Evolutionary conservation across 163 green algal genomes (phyloP), one percentile per base, ranked within the genome.

Genomic region (Coccomyxa subellipsoidea): DNA sequence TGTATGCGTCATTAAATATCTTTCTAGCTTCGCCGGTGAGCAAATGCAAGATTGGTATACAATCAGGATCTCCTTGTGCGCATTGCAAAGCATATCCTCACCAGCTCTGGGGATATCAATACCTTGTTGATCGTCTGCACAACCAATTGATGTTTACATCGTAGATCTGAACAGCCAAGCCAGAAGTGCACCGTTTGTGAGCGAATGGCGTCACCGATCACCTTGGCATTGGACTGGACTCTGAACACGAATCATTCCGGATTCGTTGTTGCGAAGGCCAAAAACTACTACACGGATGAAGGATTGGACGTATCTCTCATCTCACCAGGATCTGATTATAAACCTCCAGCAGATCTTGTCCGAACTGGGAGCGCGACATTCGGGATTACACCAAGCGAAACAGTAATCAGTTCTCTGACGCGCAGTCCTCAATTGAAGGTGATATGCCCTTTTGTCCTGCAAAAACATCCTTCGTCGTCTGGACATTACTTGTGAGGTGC

Each of bases 141-240:
- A n/a, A n/a, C n/a, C n/a, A n/a, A n/a, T n/a, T n/a, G n/a, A n/a
- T n/a, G n/a, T n/a, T n/a, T n/a, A n/a, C n/a, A n/a, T n/a, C n/a
- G n/a, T n/a, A n/a, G n/a, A n/a, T n/a, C n/a, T n/a, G n/a, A n/a
- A n/a, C n/a, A n/a, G n/a, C n/a, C n/a, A n/a, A n/a, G n/a, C n/a
- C n/a, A n/a, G n/a, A n/a, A n/a, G n/a, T n/a, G n/a, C n/a, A 59
- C 23, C 47, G 4, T 2, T 12, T 59, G 47, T 27, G 15, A 23
- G 23, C 15, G 21, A 7, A 59, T 59, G 47, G 21, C 47, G 23
- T 18, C 23, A 27, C 47, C 47, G 47, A 18, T 59, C 47, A 59
- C 66, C 5, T 75, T 97, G 2, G 92, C 94, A 0, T 85, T 97
- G 1, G 93, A 97, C 78, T 97, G 94, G 94, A 95, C 90, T 0